Conservation (phyloP, 176 grass and related monocot genomes). For the Ensete ventricosum region DNA sequence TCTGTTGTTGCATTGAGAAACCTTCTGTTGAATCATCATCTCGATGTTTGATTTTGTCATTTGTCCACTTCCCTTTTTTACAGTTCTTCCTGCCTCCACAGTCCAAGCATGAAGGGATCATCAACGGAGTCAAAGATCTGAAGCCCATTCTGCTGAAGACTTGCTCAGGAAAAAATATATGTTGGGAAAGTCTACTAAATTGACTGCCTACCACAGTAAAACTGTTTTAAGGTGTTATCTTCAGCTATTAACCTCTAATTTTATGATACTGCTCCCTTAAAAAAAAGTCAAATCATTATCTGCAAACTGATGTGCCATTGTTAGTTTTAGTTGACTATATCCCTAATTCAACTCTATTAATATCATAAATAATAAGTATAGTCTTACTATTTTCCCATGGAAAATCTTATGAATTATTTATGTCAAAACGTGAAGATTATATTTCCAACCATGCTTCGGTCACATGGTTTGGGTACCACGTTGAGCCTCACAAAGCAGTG, state of each 20-base stretch:
- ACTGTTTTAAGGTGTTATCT: background rate
- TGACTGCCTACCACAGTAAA: background rate
- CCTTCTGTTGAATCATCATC: background rate
- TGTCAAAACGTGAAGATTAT: too few relatives aligned
- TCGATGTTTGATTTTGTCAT: background rate
- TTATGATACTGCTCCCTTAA: too few relatives aligned
- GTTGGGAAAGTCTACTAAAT: background rate
- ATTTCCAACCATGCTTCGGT: too few relatives aligned
- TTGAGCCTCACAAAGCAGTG: too few relatives aligned
- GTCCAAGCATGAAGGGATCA: background rate
- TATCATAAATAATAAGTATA: too few relatives aligned
- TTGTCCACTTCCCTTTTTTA: background rate
- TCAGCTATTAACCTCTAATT: background rate
- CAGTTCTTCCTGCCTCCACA: constrained; percentile 6
- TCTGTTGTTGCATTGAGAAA: background rate
- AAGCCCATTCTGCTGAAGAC: constrained; percentile 11
- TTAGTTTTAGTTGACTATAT: too few relatives aligned
- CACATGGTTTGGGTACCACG: too few relatives aligned
- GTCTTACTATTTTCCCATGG: too few relatives aligned
- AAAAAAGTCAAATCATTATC: too few relatives aligned
- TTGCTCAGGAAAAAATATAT: background rate
- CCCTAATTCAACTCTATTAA: too few relatives aligned
- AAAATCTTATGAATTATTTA: too few relatives aligned
- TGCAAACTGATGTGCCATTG: too few relatives aligned
- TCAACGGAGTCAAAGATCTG: background rate